A percentile compares a stretch with the other conserved stretches of the same genome.
These are phyloP conservation scores for Aspergillus neotritici DNA, from an alignment of 2,329 filamentous ascomycete genomes.

Conservation along the genomic window DNA sequence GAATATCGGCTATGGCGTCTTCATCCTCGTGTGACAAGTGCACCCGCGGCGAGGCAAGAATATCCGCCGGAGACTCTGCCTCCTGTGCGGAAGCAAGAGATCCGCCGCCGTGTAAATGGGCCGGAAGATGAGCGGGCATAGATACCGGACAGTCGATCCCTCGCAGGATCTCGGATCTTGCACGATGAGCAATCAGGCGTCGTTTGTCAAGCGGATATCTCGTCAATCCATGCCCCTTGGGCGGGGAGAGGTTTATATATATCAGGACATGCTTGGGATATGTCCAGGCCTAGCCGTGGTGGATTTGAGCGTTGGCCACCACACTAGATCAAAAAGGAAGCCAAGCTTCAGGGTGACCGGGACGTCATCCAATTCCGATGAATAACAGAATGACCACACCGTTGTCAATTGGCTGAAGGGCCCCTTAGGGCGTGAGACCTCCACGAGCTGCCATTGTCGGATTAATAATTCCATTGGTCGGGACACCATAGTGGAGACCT, in stretches of 20 bases:
- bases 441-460: too few relatives aligned
- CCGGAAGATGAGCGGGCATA: conserved; percentile 26
- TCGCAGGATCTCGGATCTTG: too few relatives aligned
- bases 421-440: neutral
- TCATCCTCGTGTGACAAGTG: conserved; percentile 26
- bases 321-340: conserved; percentile 15
- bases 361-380: too few relatives aligned
- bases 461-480: too few relatives aligned
- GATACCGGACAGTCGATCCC: neutral
- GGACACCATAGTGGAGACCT: neutral
- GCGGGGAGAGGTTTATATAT: neutral
- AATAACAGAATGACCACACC: conserved; percentile 1
- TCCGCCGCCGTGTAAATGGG: conserved; percentile 16
- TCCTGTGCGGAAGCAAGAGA: conserved; percentile 18
- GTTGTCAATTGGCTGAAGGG: neutral
- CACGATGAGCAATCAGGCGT: neutral
- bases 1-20: conserved; percentile 27
- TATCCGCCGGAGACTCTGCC: conserved; percentile 7
- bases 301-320: neutral
- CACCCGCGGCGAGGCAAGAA: conserved; percentile 20
- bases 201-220: neutral
- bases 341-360: conserved; percentile 11
- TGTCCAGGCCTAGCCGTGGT: too few relatives aligned
- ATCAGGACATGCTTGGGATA: too few relatives aligned
- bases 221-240: neutral